These are phyloP conservation scores for Naganishia randhawae DNA, from an alignment of 768 basidiomycete species.

Conservation along the genomic window DNA sequence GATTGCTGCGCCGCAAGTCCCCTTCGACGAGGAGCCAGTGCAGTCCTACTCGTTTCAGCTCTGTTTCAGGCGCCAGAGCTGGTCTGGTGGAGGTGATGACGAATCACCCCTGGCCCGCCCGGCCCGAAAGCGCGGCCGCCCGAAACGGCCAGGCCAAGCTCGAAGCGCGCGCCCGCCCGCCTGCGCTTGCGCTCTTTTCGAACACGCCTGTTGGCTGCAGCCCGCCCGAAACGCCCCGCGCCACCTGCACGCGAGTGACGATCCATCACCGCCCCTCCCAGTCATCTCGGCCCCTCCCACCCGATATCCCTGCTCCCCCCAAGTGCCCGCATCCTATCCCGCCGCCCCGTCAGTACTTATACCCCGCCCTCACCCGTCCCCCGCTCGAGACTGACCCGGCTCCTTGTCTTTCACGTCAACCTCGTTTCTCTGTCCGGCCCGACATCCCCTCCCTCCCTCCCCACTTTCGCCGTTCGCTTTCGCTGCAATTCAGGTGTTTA, in stretches of 20 bases:
- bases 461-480: constrained; percentile 13
- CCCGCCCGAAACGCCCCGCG: not conserved
- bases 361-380: not conserved
- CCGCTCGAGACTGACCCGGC: not conserved
- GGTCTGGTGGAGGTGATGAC: not conserved
- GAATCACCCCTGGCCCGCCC: not conserved
- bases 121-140: not conserved
- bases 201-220: not conserved
- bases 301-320: not conserved
- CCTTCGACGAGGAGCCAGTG: too few species aligned
- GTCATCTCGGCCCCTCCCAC: not conserved
- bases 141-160: not conserved
- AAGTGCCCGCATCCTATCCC: not conserved
- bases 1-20: too few species aligned
- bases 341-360: constrained; percentile 6
- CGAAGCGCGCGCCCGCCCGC: not conserved
- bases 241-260: not conserved
- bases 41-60: too few species aligned
- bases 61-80: too few species aligned
- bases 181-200: not conserved
- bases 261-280: not conserved
- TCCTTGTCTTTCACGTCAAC: constrained; percentile 6
- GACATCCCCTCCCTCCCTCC: not conserved
- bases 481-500: constrained; percentile 25
- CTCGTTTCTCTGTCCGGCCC: not conserved